A percentile compares a stretch with the other conserved stretches of the same genome.
phyloP scores from a whole-genome alignment of 495 filamentous ascomycete species.

The Ramalina intermedia region DNA sequence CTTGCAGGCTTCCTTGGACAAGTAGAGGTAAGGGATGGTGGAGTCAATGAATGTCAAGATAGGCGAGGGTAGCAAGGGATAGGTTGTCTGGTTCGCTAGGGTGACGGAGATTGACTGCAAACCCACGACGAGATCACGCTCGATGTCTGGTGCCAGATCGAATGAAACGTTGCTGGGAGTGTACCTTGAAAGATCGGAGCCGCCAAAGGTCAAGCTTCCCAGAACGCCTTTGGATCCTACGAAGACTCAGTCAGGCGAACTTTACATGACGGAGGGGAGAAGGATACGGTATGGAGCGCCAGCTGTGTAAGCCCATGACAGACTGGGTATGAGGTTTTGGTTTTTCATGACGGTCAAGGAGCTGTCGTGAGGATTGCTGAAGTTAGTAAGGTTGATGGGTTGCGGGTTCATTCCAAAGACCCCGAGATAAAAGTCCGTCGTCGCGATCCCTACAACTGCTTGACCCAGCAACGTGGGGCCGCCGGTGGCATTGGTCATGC shows the following conservation, averaged over 20 bases:
- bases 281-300: constrained; percentile 34
- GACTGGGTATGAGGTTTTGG: constrained; percentile 32
- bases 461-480: constrained; percentile 31
- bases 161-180: constrained; percentile 33
- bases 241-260: constrained; percentile 4
- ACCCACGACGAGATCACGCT: constrained; percentile 35
- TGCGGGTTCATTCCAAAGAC: constrained; percentile 37
- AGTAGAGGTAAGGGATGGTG: constrained; percentile 38
- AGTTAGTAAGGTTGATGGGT: constrained; percentile 31
- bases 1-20: constrained; percentile 36
- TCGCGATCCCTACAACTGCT: constrained; percentile 29
- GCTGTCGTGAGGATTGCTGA: constrained; percentile 30
- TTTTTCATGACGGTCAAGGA: constrained; percentile 33
- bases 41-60: constrained; percentile 36
- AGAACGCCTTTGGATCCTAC: constrained; percentile 30
- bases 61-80: constrained; percentile 5
- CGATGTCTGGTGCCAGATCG: constrained; percentile 32
- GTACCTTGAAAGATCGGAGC: constrained; percentile 39
- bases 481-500: constrained; percentile 18
- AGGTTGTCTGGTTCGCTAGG: no score
- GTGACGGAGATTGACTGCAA: constrained; percentile 26
- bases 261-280: neutral
- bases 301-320: constrained; percentile 44
- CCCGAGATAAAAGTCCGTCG: constrained; percentile 35
- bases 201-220: constrained; percentile 40